Percentiles rank a stretch among this genome's conserved stretches.
phyloP scores from a whole-genome alignment of 768 basidiomycete genomes.

The Glaciozyma martinii region DNA sequence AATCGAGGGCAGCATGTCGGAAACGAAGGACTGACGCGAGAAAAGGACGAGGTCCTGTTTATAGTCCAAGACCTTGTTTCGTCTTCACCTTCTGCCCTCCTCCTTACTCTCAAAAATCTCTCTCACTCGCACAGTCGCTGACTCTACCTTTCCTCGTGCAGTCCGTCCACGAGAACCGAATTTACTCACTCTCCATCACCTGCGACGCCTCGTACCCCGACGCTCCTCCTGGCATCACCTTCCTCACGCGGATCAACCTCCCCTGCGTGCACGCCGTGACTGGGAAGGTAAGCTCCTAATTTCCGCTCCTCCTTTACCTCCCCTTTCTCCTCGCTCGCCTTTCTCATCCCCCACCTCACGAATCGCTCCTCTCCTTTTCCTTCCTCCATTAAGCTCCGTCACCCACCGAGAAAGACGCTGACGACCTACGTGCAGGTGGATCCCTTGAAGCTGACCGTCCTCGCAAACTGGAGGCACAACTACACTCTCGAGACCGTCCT shows the following conservation, averaged over 20 bases:
- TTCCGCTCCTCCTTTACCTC: neutral
- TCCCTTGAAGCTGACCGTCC: constrained; percentile 57
- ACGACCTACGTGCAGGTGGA: constrained; percentile 52
- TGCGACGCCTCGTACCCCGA: constrained; percentile 74
- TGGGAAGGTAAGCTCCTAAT: constrained; percentile 54
- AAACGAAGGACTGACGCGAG: too few relatives aligned
- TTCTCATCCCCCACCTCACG: neutral
- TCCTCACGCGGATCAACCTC: constrained; percentile 81
- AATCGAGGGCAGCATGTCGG: too few relatives aligned
- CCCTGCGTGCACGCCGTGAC: constrained; percentile 71
- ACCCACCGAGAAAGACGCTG: neutral
- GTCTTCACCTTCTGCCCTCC: too few relatives aligned
- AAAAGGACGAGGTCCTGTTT: too few relatives aligned
- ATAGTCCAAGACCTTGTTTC: too few relatives aligned
- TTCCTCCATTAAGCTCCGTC: too few relatives aligned
- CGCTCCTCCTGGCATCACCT: constrained; percentile 65
- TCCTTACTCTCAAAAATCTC: too few relatives aligned
- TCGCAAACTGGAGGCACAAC: constrained; percentile 64
- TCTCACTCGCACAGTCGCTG: neutral
- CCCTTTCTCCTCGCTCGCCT: neutral
- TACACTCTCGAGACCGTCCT: constrained; percentile 78
- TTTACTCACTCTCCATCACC: constrained; percentile 85
- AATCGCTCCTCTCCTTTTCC: too few relatives aligned
- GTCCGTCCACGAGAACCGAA: constrained; percentile 98
- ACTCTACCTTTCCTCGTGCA: constrained; percentile 36